Conservation (phyloP, 805 yeast species). For the Lachancea cidri region DNA sequence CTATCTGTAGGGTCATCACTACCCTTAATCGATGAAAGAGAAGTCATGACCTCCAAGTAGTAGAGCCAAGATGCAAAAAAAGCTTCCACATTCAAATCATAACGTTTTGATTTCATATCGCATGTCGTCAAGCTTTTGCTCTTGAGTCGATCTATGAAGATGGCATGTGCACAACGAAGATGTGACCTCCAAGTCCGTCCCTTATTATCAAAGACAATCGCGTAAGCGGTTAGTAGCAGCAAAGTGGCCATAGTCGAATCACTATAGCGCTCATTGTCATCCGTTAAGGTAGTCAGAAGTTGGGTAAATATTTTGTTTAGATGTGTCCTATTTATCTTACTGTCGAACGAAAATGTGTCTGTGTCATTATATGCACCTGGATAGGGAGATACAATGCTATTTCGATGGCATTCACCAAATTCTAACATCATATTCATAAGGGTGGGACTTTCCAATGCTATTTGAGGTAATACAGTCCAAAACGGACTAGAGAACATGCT, state of each 20-base stretch:
- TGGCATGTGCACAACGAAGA: constrained; percentile 22
- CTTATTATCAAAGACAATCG: constrained; percentile 42
- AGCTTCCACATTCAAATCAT: constrained; percentile 19
- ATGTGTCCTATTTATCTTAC: constrained; percentile 6
- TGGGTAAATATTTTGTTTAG: constrained; percentile 10
- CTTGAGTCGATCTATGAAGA: constrained; percentile 3
- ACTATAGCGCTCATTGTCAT: constrained; percentile 11
- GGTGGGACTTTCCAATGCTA: constrained; percentile 55
- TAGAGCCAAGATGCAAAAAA: constrained; percentile 67
- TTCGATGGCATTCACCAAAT: constrained; percentile 41
- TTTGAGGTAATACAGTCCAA: constrained; percentile 54
- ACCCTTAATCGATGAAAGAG: constrained; percentile 56
- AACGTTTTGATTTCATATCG: not conserved
- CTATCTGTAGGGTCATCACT: constrained; percentile 9
- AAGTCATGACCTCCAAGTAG: constrained; percentile 60
- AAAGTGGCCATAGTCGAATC: constrained; percentile 33
- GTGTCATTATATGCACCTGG: constrained; percentile 1
- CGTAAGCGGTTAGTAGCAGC: constrained; percentile 54
- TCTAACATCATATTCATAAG: constrained; percentile 53
- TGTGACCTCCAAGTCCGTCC: constrained; percentile 57
- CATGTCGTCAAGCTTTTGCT: constrained; percentile 18
- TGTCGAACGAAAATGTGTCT: not conserved
- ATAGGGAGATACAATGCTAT: constrained; percentile 4
- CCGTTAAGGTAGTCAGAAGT: constrained; percentile 6
- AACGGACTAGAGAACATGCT: constrained; percentile 50